phyloP scores from a whole-genome alignment of 495 filamentous ascomycete species.

The Schizothecium vesticola region DNA sequence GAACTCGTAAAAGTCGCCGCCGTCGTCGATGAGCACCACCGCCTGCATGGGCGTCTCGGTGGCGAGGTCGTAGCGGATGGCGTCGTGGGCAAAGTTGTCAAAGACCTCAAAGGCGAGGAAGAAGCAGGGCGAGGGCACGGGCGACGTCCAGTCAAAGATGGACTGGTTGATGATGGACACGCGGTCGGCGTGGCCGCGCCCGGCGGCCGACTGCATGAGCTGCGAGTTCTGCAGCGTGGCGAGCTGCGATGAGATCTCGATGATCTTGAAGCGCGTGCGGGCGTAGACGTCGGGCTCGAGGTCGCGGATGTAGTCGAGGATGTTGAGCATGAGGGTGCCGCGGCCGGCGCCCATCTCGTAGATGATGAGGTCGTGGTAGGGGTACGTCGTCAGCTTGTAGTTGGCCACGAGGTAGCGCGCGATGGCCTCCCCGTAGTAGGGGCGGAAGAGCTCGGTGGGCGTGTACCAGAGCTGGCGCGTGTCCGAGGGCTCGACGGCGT shows the following conservation, averaged over 20 bases:
- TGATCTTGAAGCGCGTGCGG: slow-evolving; percentile 88
- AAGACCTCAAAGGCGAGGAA: slow-evolving; percentile 98
- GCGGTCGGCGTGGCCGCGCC: slow-evolving; percentile 69
- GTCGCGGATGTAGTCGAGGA: slow-evolving; percentile 92
- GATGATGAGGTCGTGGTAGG: slow-evolving; percentile 94
- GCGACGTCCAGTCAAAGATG: slow-evolving; percentile 87
- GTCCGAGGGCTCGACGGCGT: slow-evolving; percentile 57
- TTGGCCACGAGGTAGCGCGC: slow-evolving; percentile 90
- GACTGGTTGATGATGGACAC: slow-evolving; percentile 92
- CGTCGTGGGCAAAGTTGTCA: slow-evolving; percentile 96
- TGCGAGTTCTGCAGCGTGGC: slow-evolving; percentile 72
- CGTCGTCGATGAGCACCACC: slow-evolving; percentile 72
- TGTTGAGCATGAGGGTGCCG: slow-evolving; percentile 96
- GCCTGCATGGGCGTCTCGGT: slow-evolving; percentile 79
- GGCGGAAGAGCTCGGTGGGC: slow-evolving; percentile 92
- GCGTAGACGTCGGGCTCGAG: slow-evolving; percentile 87
- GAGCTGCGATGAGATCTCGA: slow-evolving; percentile 83
- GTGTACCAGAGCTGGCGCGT: slow-evolving; percentile 97
- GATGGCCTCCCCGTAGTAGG: slow-evolving; percentile 95
- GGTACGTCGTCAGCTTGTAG: slow-evolving; percentile 89
- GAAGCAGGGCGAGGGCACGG: slow-evolving; percentile 86
- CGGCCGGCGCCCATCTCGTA: slow-evolving; percentile 99
- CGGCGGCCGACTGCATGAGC: slow-evolving; percentile 55
- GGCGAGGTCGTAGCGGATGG: slow-evolving; percentile 73
- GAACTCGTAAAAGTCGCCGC: slow-evolving; percentile 93